A percentile compares a stretch with the other conserved stretches of the same genome.
These are phyloP conservation scores for Obelidium mucronatum DNA, from an alignment of 192 early-diverging fungal genomes.

Conservation along the genomic window DNA sequence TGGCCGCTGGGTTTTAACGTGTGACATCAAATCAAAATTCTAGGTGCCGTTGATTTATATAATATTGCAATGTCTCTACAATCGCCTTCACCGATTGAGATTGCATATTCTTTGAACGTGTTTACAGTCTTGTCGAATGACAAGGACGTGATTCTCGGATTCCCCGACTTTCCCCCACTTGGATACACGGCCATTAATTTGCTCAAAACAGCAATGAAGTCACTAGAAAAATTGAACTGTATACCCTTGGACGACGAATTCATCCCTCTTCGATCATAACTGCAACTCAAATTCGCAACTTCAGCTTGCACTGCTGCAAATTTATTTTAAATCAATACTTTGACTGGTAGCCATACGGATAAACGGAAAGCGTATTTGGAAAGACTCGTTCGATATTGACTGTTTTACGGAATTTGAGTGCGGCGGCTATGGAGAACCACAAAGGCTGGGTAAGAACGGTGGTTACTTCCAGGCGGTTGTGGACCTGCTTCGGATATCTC, in stretches of 20 bases:
- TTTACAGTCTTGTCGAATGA: constrained; percentile 29
- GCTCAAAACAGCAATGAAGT: not conserved
- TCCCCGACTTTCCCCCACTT: constrained; percentile 17
- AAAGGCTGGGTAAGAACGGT: constrained; percentile 3
- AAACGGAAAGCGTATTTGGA: constrained; percentile 9
- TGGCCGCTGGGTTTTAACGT: too few relatives aligned
- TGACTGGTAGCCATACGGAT: not conserved
- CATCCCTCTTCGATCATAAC: not conserved
- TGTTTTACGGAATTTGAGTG: constrained; percentile 27
- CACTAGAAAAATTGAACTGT: not conserved
- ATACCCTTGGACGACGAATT: not conserved
- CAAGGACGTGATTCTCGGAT: constrained; percentile 12
- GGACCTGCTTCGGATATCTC: constrained; percentile 9
- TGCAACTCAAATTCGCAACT: not conserved
- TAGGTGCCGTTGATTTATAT: constrained; percentile 30
- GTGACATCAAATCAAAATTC: too few relatives aligned
- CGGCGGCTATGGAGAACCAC: not conserved
- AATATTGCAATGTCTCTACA: constrained; percentile 23
- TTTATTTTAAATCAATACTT: not conserved
- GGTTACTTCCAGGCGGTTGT: constrained; percentile 10
- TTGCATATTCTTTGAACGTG: constrained; percentile 14
- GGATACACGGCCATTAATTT: constrained; percentile 1
- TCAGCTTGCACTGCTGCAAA: not conserved
- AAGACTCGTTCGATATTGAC: constrained; percentile 6
- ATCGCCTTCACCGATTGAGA: not conserved